Percentiles rank a stretch among this genome's conserved stretches.
phyloP scores from a whole-genome alignment of 2,329 filamentous ascomycete species.

The Lasiodiplodia hormozganensis region DNA sequence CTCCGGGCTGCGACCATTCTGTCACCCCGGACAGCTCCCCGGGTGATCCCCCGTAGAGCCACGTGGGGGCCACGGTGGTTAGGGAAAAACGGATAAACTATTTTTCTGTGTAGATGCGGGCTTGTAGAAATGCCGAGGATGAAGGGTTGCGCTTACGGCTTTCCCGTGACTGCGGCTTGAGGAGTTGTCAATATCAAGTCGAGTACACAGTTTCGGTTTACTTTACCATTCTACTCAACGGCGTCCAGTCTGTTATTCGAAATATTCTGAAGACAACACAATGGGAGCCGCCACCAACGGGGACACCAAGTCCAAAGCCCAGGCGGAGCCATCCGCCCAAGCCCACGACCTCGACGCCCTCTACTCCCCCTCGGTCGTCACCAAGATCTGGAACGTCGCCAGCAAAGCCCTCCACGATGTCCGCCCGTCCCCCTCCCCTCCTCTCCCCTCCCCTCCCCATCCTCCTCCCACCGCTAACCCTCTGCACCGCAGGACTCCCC shows the following conservation, averaged over 20 bases:
- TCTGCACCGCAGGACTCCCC: background rate
- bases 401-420: slow-evolving; percentile 25
- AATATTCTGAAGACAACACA: no score
- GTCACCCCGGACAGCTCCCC: background rate
- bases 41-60: background rate
- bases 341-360: slow-evolving; percentile 20
- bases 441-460: no score
- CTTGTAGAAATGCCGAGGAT: no score
- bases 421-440: background rate
- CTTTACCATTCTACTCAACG: no score
- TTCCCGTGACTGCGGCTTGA: no score
- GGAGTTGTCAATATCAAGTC: no score
- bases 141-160: no score
- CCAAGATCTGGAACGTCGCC: slow-evolving; percentile 37
- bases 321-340: background rate
- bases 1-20: background rate
- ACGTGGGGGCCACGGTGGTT: background rate
- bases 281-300: background rate
- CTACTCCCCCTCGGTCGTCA: slow-evolving; percentile 33
- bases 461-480: background rate
- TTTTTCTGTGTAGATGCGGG: no score
- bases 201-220: no score
- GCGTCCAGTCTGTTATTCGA: no score
- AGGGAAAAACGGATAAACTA: no score
- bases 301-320: background rate